A percentile compares a stretch with the other conserved stretches of the same genome.
Conservation (phyloP, 2,329 filamentous ascomycete genomes). For the Paecilomyces dactylethromorphus region DNA sequence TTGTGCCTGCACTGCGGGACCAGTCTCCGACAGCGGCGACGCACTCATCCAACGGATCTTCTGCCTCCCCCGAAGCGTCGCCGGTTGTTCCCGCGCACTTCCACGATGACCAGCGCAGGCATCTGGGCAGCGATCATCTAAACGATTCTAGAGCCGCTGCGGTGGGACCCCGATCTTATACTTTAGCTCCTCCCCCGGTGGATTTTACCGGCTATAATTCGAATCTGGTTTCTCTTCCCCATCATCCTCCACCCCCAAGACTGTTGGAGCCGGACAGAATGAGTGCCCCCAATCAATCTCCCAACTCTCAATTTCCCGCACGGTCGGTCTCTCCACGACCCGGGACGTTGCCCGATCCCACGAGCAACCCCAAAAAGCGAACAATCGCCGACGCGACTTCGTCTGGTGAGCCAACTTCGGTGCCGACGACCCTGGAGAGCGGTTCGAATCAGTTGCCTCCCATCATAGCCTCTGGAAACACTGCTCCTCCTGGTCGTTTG, state of each 20-base stretch:
- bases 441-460: conserved; percentile 32
- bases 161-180: conserved; percentile 21
- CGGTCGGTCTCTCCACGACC: conserved; percentile 23
- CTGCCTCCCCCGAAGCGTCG: conserved; percentile 35
- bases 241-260: conserved; percentile 21
- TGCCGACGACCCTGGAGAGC: conserved; percentile 23
- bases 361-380: conserved; percentile 28
- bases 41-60: conserved; percentile 36
- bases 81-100: conserved; percentile 23
- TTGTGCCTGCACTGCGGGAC: conserved; percentile 67
- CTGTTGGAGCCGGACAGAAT: conserved; percentile 24
- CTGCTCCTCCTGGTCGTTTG: conserved; percentile 50
- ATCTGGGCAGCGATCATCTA: conserved; percentile 25
- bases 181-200: conserved; percentile 39
- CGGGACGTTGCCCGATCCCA: conserved; percentile 10
- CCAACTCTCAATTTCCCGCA: conserved; percentile 21
- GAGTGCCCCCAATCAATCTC: conserved; percentile 16
- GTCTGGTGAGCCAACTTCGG: conserved; percentile 17
- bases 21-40: conserved; percentile 35
- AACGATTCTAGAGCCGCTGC: conserved; percentile 40
- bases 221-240: conserved; percentile 24
- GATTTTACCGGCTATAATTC: conserved; percentile 44
- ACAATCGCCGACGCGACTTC: conserved; percentile 25
- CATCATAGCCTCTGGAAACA: conserved; percentile 30
- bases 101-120: conserved; percentile 26